Evolutionary conservation across 2,329 filamentous ascomycete genomes (phyloP).

Genomic region (Pseudopithomyces maydicus): DNA sequence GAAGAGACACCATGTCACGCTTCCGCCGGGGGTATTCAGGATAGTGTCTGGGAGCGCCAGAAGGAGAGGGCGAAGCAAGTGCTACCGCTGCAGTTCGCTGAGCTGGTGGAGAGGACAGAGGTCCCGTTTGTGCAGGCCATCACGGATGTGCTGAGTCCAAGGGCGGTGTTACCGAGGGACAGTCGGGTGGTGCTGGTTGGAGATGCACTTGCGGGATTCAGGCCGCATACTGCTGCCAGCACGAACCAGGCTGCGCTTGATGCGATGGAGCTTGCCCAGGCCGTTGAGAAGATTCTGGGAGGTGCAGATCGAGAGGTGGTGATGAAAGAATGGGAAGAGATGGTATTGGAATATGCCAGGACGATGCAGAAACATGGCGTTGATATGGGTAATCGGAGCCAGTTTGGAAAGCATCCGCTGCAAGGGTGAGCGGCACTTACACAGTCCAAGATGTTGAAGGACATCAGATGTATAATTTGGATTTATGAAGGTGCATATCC

Average conservation of each 20-base stretch:
- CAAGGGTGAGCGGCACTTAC: not conserved
- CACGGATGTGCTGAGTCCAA: slow-evolving; percentile 34
- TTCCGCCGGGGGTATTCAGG: not conserved
- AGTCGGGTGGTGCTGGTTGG: slow-evolving; percentile 54
- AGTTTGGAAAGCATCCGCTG: slow-evolving; percentile 17
- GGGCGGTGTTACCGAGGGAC: slow-evolving; percentile 42
- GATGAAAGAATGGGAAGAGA: slow-evolving; percentile 40
- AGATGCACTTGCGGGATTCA: slow-evolving; percentile 53
- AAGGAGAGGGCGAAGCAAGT: not conserved
- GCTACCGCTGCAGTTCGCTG: slow-evolving; percentile 3
- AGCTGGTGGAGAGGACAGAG: slow-evolving; percentile 3
- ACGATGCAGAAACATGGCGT: slow-evolving; percentile 45
- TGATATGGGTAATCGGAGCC: slow-evolving; percentile 47
- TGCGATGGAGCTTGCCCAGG: slow-evolving; percentile 45
- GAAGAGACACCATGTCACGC: not conserved
- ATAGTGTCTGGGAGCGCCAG: not conserved
- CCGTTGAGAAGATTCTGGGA: not conserved
- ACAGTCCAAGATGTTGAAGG: not conserved
- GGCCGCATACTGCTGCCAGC: slow-evolving; percentile 54
- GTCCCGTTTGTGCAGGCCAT: slow-evolving; percentile 8
- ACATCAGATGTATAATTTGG: not conserved
- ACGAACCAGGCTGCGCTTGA: slow-evolving; percentile 55
- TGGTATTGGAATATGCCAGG: slow-evolving; percentile 42
- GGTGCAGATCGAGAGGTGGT: slow-evolving; percentile 45
- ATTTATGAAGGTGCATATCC: no score